phyloP scores from a whole-genome alignment of 164 flowering plant species.

The Umbellularia californica region DNA sequence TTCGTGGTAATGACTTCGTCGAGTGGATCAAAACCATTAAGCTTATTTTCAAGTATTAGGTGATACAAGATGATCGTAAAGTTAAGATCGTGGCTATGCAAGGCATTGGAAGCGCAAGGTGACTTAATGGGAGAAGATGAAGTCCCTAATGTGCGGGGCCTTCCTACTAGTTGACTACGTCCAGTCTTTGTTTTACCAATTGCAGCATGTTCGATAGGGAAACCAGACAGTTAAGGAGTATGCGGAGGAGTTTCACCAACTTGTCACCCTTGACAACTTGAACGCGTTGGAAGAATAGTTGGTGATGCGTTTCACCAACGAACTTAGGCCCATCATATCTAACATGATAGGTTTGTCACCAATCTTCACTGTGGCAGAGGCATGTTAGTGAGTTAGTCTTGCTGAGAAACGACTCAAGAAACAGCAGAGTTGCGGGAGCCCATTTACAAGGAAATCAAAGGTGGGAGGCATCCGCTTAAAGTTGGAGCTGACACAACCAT shows the following conservation, averaged over 20 bases:
- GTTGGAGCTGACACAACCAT: no score
- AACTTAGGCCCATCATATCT: not conserved
- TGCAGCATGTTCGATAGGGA: not conserved
- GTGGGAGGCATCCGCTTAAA: no score
- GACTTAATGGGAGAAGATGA: not conserved
- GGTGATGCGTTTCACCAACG: not conserved
- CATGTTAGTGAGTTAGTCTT: not conserved
- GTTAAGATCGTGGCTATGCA: not conserved
- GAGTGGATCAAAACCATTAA: no score
- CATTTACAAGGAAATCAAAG: no score
- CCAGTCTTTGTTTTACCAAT: not conserved
- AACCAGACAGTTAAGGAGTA: not conserved
- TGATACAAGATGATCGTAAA: no score
- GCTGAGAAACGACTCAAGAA: no score
- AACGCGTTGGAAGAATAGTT: not conserved
- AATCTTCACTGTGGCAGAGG: not conserved
- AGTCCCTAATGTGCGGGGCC: not conserved
- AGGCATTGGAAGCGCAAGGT: conserved; percentile 1
- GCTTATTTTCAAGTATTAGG: no score
- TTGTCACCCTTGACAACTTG: not conserved
- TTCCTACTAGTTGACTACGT: not conserved
- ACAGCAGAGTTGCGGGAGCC: no score
- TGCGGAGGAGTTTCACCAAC: not conserved
- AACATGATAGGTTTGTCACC: not conserved
- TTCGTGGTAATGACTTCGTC: no score